Evolutionary conservation across 306 rosid species (phyloP).

Genomic region (Trifolium dubium): DNA sequence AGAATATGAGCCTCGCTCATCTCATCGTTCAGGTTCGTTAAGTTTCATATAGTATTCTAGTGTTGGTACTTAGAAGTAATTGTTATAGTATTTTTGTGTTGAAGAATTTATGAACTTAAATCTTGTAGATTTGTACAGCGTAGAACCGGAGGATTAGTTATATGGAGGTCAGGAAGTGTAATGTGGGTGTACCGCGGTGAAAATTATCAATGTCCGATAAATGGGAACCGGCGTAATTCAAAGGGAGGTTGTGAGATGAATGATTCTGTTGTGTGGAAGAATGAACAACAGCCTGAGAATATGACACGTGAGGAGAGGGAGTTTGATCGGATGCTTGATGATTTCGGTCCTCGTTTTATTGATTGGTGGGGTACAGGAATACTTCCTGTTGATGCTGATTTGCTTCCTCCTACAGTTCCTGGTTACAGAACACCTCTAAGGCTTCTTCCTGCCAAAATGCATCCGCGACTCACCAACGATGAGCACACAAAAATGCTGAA

Average conservation of each 20-base stretch:
- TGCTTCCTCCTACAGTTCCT: slow-evolving; percentile 76
- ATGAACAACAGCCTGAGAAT: slow-evolving; percentile 43
- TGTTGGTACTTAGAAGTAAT: neutral
- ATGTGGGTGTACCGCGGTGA: slow-evolving; percentile 91
- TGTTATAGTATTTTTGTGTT: slow-evolving; percentile 12
- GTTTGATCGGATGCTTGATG: slow-evolving; percentile 71
- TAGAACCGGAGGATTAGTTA: slow-evolving; percentile 86
- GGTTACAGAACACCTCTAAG: slow-evolving; percentile 89
- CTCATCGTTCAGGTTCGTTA: slow-evolving; percentile 72
- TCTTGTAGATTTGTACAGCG: slow-evolving; percentile 71
- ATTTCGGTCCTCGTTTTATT: slow-evolving; percentile 87
- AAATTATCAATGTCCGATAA: slow-evolving; percentile 66
- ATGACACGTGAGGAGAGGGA: slow-evolving; percentile 80
- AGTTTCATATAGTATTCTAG: neutral
- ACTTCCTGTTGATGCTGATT: slow-evolving; percentile 95
- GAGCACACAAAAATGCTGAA: slow-evolving; percentile 83
- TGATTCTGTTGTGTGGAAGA: slow-evolving; percentile 43
- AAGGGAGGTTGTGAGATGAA: slow-evolving; percentile 48
- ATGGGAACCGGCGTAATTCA: slow-evolving; percentile 40
- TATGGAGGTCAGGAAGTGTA: slow-evolving; percentile 89
- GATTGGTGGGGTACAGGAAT: slow-evolving; percentile 99
- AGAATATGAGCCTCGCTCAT: slow-evolving; percentile 88
- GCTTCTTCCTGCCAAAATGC: slow-evolving; percentile 89
- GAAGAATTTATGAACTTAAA: slow-evolving; percentile 52
- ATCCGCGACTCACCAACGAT: slow-evolving; percentile 69